Percentiles rank a stretch among this genome's conserved stretches.
Evolutionary conservation across 139 green algal genomes (phyloP).

Genomic region (Gonium pectorale): DNA sequence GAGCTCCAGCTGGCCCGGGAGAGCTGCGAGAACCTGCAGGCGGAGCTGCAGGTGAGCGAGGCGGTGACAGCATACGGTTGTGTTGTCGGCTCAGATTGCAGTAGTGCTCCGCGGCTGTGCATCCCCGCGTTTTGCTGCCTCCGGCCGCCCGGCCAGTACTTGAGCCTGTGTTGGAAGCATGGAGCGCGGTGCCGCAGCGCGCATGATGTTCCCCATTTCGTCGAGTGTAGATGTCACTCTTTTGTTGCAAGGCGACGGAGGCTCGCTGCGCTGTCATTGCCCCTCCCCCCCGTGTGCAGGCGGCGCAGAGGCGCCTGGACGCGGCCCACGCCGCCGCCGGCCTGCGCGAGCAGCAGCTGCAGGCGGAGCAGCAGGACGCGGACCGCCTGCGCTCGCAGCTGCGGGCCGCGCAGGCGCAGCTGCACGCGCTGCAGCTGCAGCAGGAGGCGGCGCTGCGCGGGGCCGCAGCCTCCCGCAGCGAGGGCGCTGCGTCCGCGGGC

Average conservation of each 20-base stretch:
- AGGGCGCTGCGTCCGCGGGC: too few species aligned
- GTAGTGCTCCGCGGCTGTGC: too few species aligned
- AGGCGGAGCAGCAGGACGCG: not conserved
- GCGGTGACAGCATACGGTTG: not conserved
- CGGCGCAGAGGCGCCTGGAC: not conserved
- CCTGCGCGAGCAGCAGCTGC: not conserved
- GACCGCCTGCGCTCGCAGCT: conserved; percentile 7
- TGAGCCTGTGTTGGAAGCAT: not conserved
- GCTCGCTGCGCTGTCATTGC: not conserved
- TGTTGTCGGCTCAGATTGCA: not conserved
- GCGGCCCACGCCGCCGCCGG: not conserved
- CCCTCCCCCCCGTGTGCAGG: not conserved
- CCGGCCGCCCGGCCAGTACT: not conserved
- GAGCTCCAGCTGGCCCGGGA: not conserved
- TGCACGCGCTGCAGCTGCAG: not conserved
- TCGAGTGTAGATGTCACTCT: too few species aligned
- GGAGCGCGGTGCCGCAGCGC: too few species aligned
- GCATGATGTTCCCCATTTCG: too few species aligned
- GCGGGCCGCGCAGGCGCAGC: not conserved
- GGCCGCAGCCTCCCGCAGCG: too few species aligned
- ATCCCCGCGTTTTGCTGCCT: too few species aligned
- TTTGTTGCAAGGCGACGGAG: too few species aligned
- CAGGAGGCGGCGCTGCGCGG: not conserved
- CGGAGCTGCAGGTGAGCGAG: not conserved
- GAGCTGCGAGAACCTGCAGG: not conserved